Evolutionary conservation across 495 filamentous ascomycete species (phyloP).

Genomic region (Xanthoparmelia taractica): DNA sequence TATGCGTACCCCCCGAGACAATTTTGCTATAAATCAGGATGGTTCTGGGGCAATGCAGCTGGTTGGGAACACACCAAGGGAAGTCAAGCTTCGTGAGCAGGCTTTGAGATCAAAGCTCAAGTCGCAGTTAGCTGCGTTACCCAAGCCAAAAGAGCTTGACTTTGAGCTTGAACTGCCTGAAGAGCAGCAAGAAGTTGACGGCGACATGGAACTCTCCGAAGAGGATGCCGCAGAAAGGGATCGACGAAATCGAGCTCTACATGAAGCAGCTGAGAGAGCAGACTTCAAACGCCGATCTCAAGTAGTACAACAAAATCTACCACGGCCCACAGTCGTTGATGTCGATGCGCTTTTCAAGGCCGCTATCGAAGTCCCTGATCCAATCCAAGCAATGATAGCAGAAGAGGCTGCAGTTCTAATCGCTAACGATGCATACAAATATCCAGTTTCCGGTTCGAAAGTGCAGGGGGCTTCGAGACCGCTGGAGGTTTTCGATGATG

Average conservation of each 20-base stretch:
- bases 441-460: conserved; percentile 57
- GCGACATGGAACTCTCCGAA: conserved; percentile 47
- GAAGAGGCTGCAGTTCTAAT: conserved; percentile 71
- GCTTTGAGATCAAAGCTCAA: conserved; percentile 62
- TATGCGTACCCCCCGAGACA: conserved; percentile 84
- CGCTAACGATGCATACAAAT: conserved; percentile 70
- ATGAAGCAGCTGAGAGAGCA: conserved; percentile 61
- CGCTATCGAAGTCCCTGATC: conserved; percentile 46
- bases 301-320: conserved; percentile 76
- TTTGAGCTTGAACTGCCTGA: conserved; percentile 90
- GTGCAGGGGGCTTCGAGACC: conserved; percentile 52
- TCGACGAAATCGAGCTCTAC: conserved; percentile 56
- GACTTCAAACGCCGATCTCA: conserved; percentile 82
- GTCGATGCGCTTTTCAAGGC: conserved; percentile 56
- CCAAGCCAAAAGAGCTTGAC: conserved; percentile 84
- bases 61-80: conserved; percentile 68
- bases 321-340: conserved; percentile 69
- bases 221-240: conserved; percentile 85
- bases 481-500: conserved; percentile 63
- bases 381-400: conserved; percentile 56
- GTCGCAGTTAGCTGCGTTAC: conserved; percentile 63
- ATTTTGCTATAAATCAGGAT: conserved; percentile 71
- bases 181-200: conserved; percentile 58
- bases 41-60: conserved; percentile 54
- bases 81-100: conserved; percentile 66